Evolutionary conservation across 345 rosid species (phyloP).

Genomic region (Durio zibethinus): DNA sequence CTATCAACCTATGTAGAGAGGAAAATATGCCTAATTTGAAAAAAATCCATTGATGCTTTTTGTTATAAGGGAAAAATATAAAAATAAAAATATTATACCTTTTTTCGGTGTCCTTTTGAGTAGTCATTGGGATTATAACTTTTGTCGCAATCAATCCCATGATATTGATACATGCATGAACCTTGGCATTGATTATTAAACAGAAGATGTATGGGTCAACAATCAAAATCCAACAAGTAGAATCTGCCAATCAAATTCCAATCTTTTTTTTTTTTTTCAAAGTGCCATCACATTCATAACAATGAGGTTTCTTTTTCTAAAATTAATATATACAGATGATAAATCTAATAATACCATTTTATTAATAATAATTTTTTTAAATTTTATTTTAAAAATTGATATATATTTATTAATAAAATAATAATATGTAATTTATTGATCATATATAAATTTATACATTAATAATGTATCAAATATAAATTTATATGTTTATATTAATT

Average conservation of each 20-base stretch:
- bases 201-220: neutral
- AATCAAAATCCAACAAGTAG: neutral
- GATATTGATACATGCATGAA: neutral
- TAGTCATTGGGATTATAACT: neutral
- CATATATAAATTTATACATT: too few species aligned
- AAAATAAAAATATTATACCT: neutral
- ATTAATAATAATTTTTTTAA: too few species aligned
- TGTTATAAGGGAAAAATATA: neutral
- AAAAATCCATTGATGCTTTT: neutral
- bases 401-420: too few species aligned
- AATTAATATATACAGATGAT: too few species aligned
- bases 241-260: neutral
- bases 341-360: too few species aligned
- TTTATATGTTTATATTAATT: too few species aligned
- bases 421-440: too few species aligned
- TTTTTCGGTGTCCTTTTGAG: neutral
- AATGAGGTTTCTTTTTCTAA: neutral
- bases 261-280: neutral
- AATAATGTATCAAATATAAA: too few species aligned
- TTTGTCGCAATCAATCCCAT: neutral
- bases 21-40: neutral
- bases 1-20: neutral
- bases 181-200: neutral
- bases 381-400: too few species aligned
- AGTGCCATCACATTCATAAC: neutral